Conservation (phyloP, 2,329 filamentous ascomycete species). For the Helotiales sp. region DNA sequence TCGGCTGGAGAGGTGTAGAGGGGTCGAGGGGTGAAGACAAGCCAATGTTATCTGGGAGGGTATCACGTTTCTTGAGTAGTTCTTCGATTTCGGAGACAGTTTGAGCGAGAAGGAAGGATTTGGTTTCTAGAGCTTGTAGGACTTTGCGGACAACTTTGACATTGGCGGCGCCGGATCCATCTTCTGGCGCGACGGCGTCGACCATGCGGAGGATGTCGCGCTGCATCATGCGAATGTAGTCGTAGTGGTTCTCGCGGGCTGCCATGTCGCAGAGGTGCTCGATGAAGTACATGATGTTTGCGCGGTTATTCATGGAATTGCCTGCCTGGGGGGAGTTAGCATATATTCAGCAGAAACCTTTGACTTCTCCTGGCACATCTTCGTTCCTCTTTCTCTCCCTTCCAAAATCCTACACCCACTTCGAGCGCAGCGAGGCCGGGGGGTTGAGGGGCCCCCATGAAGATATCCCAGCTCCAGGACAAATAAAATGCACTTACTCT, state of each 20-base stretch:
- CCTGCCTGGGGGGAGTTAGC: constrained; percentile 46
- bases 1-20: background rate
- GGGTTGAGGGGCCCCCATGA: background rate
- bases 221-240: constrained; percentile 94
- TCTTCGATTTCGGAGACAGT: constrained; percentile 82
- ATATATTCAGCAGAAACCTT: background rate
- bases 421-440: background rate
- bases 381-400: background rate
- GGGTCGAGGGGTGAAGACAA: constrained; percentile 32
- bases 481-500: constrained; percentile 57
- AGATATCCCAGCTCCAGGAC: background rate
- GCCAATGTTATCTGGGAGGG: constrained; percentile 32
- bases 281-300: constrained; percentile 99
- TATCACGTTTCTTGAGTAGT: constrained; percentile 72
- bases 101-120: constrained; percentile 74
- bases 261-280: constrained; percentile 82
- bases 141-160: constrained; percentile 88
- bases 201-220: constrained; percentile 90
- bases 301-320: constrained; percentile 94
- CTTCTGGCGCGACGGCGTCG: constrained; percentile 86
- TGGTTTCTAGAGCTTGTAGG: constrained; percentile 70
- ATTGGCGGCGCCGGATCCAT: constrained; percentile 88
- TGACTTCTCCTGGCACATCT: background rate
- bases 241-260: constrained; percentile 68
- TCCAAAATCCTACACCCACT: background rate